Evolutionary conservation across 1,139 yeast genomes (phyloP), one percentile per base, ranked within the genome.

Genomic region (Starmera stellimalicola): DNA sequence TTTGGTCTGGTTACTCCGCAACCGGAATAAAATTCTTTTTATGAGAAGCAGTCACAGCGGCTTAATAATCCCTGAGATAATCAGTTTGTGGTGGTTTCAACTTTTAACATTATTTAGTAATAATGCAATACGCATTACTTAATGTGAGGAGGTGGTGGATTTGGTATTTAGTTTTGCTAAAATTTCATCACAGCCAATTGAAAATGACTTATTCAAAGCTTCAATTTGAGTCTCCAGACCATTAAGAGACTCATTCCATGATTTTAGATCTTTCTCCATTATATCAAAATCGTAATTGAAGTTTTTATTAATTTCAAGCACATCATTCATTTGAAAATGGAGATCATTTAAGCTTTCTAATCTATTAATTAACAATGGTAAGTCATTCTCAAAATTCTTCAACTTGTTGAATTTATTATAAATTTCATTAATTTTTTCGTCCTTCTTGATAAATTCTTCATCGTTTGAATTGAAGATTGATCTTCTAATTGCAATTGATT

Each of bases 281-380:
- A 54, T 54, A 4, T 45, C 44, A 12, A 76, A 44, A 29, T 48
- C 44, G 7, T 40, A 35, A 34, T 73, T 75, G 24, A 73, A 39
- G 38, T 72, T 72, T 31, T 63, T 57, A 38, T 79, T 68, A 12
- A 72, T 51, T 32, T 55, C 59, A 23, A 75, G 59, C 2, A 82
- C 74, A 38, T 71, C 76, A 33, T 68, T 63, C 27, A 78, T 66
- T 26, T 64, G 68, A 6, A 61, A 44, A 45, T 75, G 80, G 2
- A 73, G 55, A 0, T 48, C 51, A 37, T 65, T 62, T 31, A 75
- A 54, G 1, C 68, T 52, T 37, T 65, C 62, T 22, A 76, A 52
- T 27, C 83, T 51, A 11, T 53, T 45, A 3, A 69, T 35, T 2
- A 73, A 35, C 4, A 54, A 46, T 0, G 79, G 78, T 1, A 73